Percentiles rank a stretch among this genome's conserved stretches.
Evolutionary conservation across 164 flowering plant species (phyloP).

Genomic region (Hamamelis virginiana): DNA sequence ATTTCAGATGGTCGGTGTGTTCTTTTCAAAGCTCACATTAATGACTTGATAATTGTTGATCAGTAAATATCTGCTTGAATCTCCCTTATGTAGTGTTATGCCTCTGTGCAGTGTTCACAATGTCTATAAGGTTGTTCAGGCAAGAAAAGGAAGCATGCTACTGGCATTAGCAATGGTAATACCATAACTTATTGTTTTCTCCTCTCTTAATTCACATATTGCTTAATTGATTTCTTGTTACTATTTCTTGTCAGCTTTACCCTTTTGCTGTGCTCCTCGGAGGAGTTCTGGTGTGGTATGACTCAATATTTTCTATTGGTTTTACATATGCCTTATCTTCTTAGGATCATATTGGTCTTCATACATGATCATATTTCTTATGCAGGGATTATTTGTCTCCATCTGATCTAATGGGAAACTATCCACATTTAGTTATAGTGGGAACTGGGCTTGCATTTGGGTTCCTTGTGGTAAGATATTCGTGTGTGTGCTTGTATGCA

Average conservation of each 20-base stretch:
- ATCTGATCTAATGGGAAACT: constrained; percentile 61
- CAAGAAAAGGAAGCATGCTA: constrained; percentile 89
- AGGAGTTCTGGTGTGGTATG: constrained; percentile 81
- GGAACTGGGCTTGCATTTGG: constrained; percentile 99
- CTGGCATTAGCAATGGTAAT: constrained; percentile 89
- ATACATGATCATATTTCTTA: constrained; percentile 2
- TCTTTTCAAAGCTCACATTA: neutral
- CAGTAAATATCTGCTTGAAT: neutral
- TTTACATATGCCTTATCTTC: neutral
- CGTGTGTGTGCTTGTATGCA: neutral
- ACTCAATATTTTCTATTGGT: constrained; percentile 4
- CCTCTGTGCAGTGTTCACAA: constrained; percentile 55
- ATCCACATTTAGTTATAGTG: constrained; percentile 75
- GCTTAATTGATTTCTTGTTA: constrained; percentile 9
- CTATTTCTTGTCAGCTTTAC: constrained; percentile 59
- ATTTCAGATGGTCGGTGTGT: neutral
- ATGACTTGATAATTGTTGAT: neutral
- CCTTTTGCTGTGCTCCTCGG: constrained; percentile 76
- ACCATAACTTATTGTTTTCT: neutral
- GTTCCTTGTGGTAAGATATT: constrained; percentile 81
- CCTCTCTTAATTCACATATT: neutral
- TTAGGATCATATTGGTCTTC: neutral
- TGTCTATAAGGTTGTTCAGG: constrained; percentile 77
- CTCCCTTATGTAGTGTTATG: constrained; percentile 1
- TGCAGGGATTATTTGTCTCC: constrained; percentile 93